These are phyloP conservation scores for Asclepias syriaca DNA, from an alignment of 257 asterid genomes.

Conservation along the genomic window DNA sequence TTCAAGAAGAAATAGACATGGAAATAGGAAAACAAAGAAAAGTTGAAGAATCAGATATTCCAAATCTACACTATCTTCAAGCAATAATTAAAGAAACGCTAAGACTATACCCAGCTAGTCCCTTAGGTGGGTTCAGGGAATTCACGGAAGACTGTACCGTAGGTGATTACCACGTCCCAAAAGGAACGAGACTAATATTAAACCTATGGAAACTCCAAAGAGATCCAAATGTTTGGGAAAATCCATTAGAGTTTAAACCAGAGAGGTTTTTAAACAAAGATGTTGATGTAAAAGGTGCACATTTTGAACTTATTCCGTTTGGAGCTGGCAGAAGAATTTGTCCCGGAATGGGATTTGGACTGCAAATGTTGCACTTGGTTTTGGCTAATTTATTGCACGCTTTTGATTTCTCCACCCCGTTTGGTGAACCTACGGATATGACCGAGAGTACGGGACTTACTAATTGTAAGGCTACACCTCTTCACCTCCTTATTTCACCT, in stretches of 20 bases:
- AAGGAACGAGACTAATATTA: conserved; percentile 35
- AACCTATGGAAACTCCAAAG: conserved; percentile 46
- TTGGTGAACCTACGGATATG: conserved; percentile 34
- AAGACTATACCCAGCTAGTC: conserved; percentile 33
- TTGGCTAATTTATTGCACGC: conserved; percentile 39
- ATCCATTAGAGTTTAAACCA: conserved; percentile 38
- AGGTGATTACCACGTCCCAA: conserved; percentile 37
- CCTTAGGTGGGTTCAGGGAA: conserved; percentile 21
- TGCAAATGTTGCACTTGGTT: conserved; percentile 22
- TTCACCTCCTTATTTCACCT: conserved; percentile 27
- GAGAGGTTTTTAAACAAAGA: conserved; percentile 43
- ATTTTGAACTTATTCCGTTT: conserved; percentile 50
- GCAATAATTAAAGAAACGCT: conserved; percentile 49
- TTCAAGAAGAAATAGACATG: conserved; percentile 37
- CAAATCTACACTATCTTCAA: conserved; percentile 34
- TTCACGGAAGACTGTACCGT: conserved; percentile 31
- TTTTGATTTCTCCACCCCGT: conserved; percentile 27
- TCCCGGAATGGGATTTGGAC: conserved; percentile 29
- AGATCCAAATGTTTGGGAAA: conserved; percentile 47
- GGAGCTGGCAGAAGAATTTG: conserved; percentile 51
- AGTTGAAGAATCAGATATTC: conserved; percentile 35
- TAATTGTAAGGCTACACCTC: conserved; percentile 34
- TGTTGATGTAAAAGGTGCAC: conserved; percentile 27
- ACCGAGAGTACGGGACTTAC: conserved; percentile 31
- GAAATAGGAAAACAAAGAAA: conserved; percentile 32